These are phyloP conservation scores for Heimioporus sp. DNA, from an alignment of 768 basidiomycete genomes.

Conservation along the genomic window DNA sequence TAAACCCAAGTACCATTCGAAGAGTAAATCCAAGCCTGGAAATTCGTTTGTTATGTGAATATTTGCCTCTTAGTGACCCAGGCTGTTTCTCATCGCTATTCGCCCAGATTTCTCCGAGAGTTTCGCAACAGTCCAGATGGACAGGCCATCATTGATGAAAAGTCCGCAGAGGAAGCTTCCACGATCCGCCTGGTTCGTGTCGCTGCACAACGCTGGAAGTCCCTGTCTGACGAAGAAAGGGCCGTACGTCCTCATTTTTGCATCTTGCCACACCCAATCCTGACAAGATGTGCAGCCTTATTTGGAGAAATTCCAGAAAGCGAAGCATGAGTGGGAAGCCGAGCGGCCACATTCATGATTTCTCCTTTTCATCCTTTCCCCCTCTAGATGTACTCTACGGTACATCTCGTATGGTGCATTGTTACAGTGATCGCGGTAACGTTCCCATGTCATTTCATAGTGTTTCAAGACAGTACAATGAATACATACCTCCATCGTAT, in stretches of 20 bases:
- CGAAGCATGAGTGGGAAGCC: conserved; percentile 11
- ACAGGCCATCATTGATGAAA: conserved; percentile 11
- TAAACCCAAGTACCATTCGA: conserved; percentile 14
- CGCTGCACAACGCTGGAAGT: conserved; percentile 29
- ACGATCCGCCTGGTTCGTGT: conserved; percentile 4
- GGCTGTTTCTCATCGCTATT: neutral
- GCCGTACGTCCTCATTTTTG: conserved; percentile 16
- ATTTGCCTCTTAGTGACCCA: neutral
- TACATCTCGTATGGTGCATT: conserved; percentile 12
- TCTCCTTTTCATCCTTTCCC: conserved; percentile 1
- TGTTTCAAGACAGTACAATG: too few relatives aligned
- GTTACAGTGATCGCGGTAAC: conserved; percentile 5
- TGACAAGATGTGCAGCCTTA: conserved; percentile 19
- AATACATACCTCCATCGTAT: too few relatives aligned
- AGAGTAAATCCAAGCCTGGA: neutral
- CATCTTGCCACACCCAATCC: neutral
- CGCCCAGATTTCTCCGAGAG: conserved; percentile 19
- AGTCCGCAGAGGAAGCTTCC: neutral
- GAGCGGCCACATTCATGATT: conserved; percentile 6
- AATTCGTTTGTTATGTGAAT: conserved; percentile 28
- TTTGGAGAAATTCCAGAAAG: conserved; percentile 14
- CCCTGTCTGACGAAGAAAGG: conserved; percentile 32
- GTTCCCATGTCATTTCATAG: neutral
- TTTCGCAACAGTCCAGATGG: conserved; percentile 17
- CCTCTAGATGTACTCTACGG: neutral